Evolutionary conservation across 345 rosid species (phyloP), one percentile per base, ranked within the genome.

Genomic region (Excoecaria agallocha): DNA sequence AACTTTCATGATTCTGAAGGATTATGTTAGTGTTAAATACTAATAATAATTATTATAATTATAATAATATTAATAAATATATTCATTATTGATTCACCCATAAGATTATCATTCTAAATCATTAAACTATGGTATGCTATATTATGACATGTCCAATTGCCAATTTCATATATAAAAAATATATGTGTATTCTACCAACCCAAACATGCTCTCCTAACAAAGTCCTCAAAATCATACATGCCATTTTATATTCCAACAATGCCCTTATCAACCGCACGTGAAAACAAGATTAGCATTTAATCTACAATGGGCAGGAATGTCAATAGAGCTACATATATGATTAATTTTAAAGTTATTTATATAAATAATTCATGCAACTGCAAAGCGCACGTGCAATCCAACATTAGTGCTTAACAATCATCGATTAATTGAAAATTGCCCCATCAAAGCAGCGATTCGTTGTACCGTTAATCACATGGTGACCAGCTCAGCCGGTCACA

Each of bases 401-500:
- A 75, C 84, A 66, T 57, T 43, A 35, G 64, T 69, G 74, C 62
- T 68, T 15, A 16, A 43, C 68, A 20, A 54, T 49, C 67, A 65
- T 73, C 66, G 71, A 70, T 78, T 79, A 71, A 78, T 78, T 8
- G 57, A 69, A 80, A 61, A 70, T 68, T 46, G 9, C 2, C 22
- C n/a, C 22, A 62, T 69, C 59, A 38, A 35, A 81, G 49, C 77
- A 66, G 62, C 55, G 79, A 79, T 65, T 77, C 54, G 17, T 3
- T 62, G 75, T 67, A 77, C 82, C 78, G 84, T 73, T 75, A 72
- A 84, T 80, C 90, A 80, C 90, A 81, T 87, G 88, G 79, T 63
- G 66, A 81, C 92, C 90, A 88, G 87, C 89, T 88, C 85, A 83
- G 83, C 81, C 69, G 75, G 74, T 85, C 90, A 87, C 92, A 81